Percentiles rank a stretch among this genome's conserved stretches.
phyloP scores from a whole-genome alignment of 495 filamentous ascomycete genomes.

The Daldinia loculata region DNA sequence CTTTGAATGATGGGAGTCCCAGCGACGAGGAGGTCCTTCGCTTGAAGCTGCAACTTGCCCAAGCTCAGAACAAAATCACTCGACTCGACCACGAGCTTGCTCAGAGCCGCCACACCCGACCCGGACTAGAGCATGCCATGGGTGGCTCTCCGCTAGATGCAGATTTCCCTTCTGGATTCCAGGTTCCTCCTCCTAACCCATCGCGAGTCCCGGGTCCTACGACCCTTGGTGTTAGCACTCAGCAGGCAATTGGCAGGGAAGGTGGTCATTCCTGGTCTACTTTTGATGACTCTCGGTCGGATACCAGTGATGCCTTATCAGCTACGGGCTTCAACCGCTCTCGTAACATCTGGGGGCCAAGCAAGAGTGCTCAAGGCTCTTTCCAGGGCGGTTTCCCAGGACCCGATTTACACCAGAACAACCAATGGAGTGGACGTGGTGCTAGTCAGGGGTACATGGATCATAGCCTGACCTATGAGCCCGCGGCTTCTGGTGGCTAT shows the following conservation, averaged over 20 bases:
- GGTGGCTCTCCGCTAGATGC: slow-evolving; percentile 48
- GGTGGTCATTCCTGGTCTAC: slow-evolving; percentile 66
- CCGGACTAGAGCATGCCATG: slow-evolving; percentile 35
- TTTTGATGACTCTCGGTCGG: slow-evolving; percentile 73
- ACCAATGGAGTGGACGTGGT: slow-evolving; percentile 53
- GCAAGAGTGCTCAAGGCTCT: slow-evolving; percentile 45
- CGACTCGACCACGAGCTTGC: slow-evolving; percentile 84
- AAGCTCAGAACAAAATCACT: slow-evolving; percentile 80
- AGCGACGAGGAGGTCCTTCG: slow-evolving; percentile 57
- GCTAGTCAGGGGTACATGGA: slow-evolving; percentile 47
- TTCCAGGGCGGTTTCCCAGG: slow-evolving; percentile 51
- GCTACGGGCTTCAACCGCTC: slow-evolving; percentile 66
- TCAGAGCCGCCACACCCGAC: slow-evolving; percentile 70
- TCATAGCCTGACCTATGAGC: slow-evolving; percentile 40
- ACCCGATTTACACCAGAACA: slow-evolving; percentile 46
- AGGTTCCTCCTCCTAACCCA: slow-evolving; percentile 29
- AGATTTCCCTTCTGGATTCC: slow-evolving; percentile 41
- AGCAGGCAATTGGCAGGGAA: slow-evolving; percentile 59
- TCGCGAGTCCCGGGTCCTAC: slow-evolving; percentile 44
- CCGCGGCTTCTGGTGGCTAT: slow-evolving; percentile 48
- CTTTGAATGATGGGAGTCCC: slow-evolving; percentile 43
- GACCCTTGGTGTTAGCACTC: slow-evolving; percentile 62
- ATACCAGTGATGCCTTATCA: slow-evolving; percentile 69
- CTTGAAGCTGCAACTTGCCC: slow-evolving; percentile 77
- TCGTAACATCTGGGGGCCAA: slow-evolving; percentile 69